Conservation (phyloP, 1,284 basidiomycete genomes). For the Ceratobasidium papillatum region DNA sequence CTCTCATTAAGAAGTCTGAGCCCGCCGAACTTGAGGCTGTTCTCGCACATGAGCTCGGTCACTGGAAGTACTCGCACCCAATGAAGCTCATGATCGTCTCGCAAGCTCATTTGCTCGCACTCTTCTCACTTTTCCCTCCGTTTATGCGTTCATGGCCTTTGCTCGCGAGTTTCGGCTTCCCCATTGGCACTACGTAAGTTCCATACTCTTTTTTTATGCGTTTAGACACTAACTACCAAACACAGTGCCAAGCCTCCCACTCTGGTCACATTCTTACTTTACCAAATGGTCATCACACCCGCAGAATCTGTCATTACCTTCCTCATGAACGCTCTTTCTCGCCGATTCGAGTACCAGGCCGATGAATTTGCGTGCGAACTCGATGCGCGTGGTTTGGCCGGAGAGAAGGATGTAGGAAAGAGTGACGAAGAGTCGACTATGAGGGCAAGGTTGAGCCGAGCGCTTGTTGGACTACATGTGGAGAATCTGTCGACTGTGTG, state of each 20-base stretch:
- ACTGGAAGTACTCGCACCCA: constrained; percentile 92
- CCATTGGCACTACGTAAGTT: constrained; percentile 59
- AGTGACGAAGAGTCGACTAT: constrained; percentile 59
- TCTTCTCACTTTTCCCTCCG: constrained; percentile 88
- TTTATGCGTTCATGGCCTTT: constrained; percentile 89
- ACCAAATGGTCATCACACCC: constrained; percentile 87
- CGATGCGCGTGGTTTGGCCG: constrained; percentile 50
- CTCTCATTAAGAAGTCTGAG: constrained; percentile 88
- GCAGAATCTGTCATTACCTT: constrained; percentile 81
- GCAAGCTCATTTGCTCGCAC: constrained; percentile 86
- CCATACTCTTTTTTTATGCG: neutral
- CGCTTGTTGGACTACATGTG: constrained; percentile 83
- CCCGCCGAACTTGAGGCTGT: constrained; percentile 92
- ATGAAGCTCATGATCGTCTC: constrained; percentile 87
- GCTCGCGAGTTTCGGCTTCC: constrained; percentile 88
- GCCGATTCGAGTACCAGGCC: constrained; percentile 90
- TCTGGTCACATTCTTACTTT: constrained; percentile 88
- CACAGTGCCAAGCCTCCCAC: constrained; percentile 70
- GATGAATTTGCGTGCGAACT: constrained; percentile 83
- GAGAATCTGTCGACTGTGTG: constrained; percentile 92
- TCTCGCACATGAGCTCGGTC: constrained; percentile 87
- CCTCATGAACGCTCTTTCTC: constrained; percentile 79
- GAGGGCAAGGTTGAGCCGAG: constrained; percentile 80
- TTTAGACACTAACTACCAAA: neutral
- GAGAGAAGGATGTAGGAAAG: constrained; percentile 53